Conservation (phyloP, 1,284 basidiomycete genomes). For the Ceratobasidium sp. region DNA sequence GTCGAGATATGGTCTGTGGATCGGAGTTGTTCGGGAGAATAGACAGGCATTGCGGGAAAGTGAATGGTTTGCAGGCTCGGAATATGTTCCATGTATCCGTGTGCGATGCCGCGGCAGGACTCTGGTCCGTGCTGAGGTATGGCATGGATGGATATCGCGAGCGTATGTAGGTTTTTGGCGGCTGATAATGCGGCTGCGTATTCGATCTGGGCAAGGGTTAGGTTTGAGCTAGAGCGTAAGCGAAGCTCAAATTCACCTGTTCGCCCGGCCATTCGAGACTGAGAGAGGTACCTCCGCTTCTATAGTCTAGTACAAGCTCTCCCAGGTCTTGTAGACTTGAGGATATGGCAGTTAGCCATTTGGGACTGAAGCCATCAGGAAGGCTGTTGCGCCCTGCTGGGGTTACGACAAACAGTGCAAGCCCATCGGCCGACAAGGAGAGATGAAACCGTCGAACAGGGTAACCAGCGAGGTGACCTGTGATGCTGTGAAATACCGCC, state of each 20-base stretch:
- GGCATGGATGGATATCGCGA: conserved; percentile 40
- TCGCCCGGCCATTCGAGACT: conserved; percentile 24
- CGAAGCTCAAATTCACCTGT: conserved; percentile 5
- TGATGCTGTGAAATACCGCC: conserved; percentile 9
- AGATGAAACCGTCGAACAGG: conserved; percentile 36
- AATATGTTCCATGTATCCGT: conserved; percentile 33
- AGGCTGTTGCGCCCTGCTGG: conserved; percentile 13
- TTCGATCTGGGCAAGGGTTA: neutral
- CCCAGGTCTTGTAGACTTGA: conserved; percentile 9
- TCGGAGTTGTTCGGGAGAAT: neutral
- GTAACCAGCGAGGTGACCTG: conserved; percentile 10
- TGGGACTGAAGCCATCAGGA: conserved; percentile 16
- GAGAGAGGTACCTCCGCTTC: conserved; percentile 10
- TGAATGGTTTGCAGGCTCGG: conserved; percentile 20
- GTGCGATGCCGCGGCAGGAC: conserved; percentile 11
- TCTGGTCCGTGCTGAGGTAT: conserved; percentile 9
- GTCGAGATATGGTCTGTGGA: neutral
- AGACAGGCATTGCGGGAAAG: conserved; percentile 35
- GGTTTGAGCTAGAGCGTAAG: neutral
- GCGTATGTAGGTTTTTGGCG: conserved; percentile 11
- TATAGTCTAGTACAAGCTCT: conserved; percentile 42
- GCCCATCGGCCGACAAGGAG: conserved; percentile 27
- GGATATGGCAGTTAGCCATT: conserved; percentile 25
- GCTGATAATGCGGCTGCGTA: conserved; percentile 23
- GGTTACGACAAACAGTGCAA: conserved; percentile 11